These are phyloP conservation scores for Backusella liffmaniae DNA, from an alignment of 192 early-diverging fungal genomes.

Conservation along the genomic window DNA sequence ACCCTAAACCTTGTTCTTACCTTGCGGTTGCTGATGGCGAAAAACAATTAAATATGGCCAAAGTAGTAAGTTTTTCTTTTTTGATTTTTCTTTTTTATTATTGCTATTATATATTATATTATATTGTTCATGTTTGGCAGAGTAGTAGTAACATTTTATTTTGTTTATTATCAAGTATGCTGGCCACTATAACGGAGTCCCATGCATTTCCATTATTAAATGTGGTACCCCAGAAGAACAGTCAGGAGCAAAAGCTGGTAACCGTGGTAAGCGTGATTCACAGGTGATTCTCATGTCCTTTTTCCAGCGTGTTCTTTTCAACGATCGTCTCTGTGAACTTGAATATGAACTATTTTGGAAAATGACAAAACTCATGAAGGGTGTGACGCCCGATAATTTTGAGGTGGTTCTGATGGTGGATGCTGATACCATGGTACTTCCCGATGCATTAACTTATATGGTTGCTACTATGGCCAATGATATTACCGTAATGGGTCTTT, in stretches of 20 bases:
- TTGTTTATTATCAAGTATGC: slow-evolving; percentile 42
- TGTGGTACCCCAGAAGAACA: slow-evolving; percentile 71
- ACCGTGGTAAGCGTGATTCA: slow-evolving; percentile 96
- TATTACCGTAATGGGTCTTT: slow-evolving; percentile 89
- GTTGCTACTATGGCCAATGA: slow-evolving; percentile 92
- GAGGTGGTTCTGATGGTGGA: slow-evolving; percentile 81
- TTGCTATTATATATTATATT: not conserved
- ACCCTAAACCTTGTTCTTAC: slow-evolving; percentile 77
- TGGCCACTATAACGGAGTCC: slow-evolving; percentile 68
- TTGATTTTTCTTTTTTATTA: not conserved
- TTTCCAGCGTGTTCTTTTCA: slow-evolving; percentile 73
- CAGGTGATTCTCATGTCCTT: slow-evolving; percentile 96
- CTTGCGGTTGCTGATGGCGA: slow-evolving; percentile 73
- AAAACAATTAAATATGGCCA: slow-evolving; percentile 84
- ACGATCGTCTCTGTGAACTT: slow-evolving; percentile 85
- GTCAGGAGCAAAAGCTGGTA: slow-evolving; percentile 72
- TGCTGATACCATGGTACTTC: slow-evolving; percentile 86
- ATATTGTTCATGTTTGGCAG: not conserved
- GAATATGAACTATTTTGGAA: slow-evolving; percentile 92
- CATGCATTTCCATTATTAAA: slow-evolving; percentile 68
- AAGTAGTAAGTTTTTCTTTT: slow-evolving; percentile 52
- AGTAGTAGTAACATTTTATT: not conserved
- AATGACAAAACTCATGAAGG: slow-evolving; percentile 69
- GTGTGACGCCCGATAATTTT: slow-evolving; percentile 85
- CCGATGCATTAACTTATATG: slow-evolving; percentile 80